Base-by-base conservation (phyloP, 768 basidiomycete genomes). In the Pisolithus microcarpus region DNA sequence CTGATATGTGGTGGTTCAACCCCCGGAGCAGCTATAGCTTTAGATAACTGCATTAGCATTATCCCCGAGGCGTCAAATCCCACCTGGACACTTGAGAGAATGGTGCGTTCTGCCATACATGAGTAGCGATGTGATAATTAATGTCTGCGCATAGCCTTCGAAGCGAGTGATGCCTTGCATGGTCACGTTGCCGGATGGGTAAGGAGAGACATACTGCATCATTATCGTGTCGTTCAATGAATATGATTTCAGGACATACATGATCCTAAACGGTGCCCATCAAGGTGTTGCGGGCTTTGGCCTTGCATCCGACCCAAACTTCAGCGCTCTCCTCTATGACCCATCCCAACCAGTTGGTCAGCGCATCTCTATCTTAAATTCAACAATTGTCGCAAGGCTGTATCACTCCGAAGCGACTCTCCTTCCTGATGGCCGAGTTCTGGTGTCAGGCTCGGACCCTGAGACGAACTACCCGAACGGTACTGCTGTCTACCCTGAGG, bases 381-480 rank as follows among this genome's bases (percentile, higher is more conserved):
- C 65, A 19, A 89, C 86, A 24, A 85, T 81, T 38, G 80, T 91
- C 23, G 78, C 86, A 0, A 80, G 88, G 15, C 56, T 90, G 64
- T 91, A 89, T 57, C 87, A 89, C 64, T 89, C 87, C 0, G 85
- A 82, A 61, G 84, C 85, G 4, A 80, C 78, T 23, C 76, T 90
- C 10, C 76, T 90, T 19, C 82, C 82, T 0, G 87, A 88, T 55
- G 88, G 82, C 5, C 80, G 85, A 5, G 77, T 90, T 28, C 69
- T 90, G 43, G 73, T 91, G 37, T 85, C 87, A 8, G 88, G 87
- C 0, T 87, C 85, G 9, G 87, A 86, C 57, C 85, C 84, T 7
- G 69, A 85, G 61, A 81, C 81, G 15, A 38, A 59, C 38, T 64
- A 70, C 40, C 60, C 72, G 23, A 63, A 72, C 28, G 64, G 64